phyloP scores from a whole-genome alignment of 768 basidiomycete genomes.

The Leccinum pellstonianum region DNA sequence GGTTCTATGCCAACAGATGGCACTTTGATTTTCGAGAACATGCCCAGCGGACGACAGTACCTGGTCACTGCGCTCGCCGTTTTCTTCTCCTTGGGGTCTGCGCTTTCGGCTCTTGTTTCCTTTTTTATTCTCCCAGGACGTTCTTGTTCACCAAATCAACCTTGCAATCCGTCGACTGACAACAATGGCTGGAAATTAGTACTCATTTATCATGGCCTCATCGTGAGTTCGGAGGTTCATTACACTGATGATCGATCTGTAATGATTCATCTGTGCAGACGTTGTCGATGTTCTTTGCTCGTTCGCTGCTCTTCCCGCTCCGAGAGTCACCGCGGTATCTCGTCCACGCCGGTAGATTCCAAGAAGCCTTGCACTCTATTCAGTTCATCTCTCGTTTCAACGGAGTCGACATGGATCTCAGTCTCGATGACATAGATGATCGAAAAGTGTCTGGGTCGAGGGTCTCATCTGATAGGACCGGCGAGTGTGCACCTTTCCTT shows the following conservation, averaged over 20 bases:
- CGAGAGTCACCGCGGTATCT: conserved; percentile 95
- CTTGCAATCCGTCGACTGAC: conserved; percentile 64
- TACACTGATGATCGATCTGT: conserved; percentile 24
- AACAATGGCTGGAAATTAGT: conserved; percentile 93
- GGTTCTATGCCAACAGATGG: conserved; percentile 97
- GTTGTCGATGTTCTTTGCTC: conserved; percentile 78
- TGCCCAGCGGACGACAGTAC: conserved; percentile 90
- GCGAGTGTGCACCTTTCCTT: conserved; percentile 31
- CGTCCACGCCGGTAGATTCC: conserved; percentile 80
- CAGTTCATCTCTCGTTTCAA: conserved; percentile 87
- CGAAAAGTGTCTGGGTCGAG: conserved; percentile 24
- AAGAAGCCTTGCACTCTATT: conserved; percentile 81
- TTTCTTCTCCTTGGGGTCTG: conserved; percentile 93
- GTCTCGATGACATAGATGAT: conserved; percentile 70
- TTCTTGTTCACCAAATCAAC: conserved; percentile 51
- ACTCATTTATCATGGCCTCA: conserved; percentile 58
- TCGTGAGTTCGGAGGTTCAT: conserved; percentile 56
- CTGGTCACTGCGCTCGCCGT: conserved; percentile 88
- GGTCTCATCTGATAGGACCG: conserved; percentile 13
- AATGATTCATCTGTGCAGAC: conserved; percentile 52
- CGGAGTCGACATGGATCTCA: conserved; percentile 65
- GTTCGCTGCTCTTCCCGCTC: conserved; percentile 88
- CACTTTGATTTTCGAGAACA: conserved; percentile 86
- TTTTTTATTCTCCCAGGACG: conserved; percentile 74
- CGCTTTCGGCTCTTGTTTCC: conserved; percentile 78